Conservation (phyloP, 2,329 filamentous ascomycete genomes). For the Colletotrichum sp. region DNA sequence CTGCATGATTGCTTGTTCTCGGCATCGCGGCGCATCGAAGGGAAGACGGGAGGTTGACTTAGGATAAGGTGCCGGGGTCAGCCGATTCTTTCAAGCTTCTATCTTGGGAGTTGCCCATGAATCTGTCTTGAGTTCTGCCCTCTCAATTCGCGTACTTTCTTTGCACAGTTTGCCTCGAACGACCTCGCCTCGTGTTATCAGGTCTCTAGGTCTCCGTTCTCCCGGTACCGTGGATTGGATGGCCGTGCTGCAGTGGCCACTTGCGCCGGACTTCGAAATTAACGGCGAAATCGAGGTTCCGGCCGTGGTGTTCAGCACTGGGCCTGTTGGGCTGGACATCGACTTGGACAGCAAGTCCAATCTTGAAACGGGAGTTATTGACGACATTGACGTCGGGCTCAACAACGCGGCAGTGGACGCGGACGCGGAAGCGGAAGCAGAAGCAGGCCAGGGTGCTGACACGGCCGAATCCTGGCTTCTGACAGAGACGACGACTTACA, state of each 20-base stretch:
- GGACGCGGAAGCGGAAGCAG: not conserved
- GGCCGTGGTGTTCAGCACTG: not conserved
- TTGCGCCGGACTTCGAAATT: not conserved
- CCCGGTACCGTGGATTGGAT: not conserved
- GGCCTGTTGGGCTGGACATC: not conserved
- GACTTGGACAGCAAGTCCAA: not conserved
- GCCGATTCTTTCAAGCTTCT: not conserved
- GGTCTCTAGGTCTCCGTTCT: not conserved
- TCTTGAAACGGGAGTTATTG: not conserved
- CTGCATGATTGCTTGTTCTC: not conserved
- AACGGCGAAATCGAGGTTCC: not conserved
- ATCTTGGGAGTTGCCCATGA: not conserved
- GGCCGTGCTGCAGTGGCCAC: not conserved
- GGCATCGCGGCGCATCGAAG: not conserved
- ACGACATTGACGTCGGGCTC: not conserved
- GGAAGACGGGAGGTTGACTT: not conserved
- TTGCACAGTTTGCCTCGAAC: not conserved
- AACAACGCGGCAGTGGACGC: not conserved
- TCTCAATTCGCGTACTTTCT: not conserved
- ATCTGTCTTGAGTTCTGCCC: not conserved
- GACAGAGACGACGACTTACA: constrained; percentile 1
- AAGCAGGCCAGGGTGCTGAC: not conserved
- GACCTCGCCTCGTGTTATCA: not conserved
- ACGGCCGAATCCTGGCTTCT: not conserved
- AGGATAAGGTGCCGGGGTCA: not conserved